phyloP scores from a whole-genome alignment of 345 rosid species.

The Viola odorata region DNA sequence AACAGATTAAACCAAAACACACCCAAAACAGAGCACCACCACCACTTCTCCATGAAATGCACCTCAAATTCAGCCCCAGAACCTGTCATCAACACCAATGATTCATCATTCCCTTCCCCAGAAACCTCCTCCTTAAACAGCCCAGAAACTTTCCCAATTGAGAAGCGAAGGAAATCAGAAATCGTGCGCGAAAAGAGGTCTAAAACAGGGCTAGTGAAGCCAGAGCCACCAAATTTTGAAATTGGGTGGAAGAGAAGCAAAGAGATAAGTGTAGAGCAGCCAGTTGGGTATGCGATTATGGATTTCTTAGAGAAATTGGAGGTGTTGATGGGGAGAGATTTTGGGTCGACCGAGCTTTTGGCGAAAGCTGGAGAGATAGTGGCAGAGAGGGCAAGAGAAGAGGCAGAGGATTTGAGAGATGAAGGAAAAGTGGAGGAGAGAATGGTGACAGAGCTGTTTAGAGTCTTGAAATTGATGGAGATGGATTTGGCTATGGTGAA shows the following conservation, averaged over 20 bases:
- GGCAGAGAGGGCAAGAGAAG: conserved; percentile 85
- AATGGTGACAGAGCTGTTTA: conserved; percentile 77
- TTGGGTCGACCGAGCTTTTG: conserved; percentile 68
- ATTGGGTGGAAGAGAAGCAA: conserved; percentile 85
- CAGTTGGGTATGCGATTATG: conserved; percentile 71
- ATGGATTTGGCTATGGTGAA: conserved; percentile 96
- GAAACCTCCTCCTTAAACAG: conserved; percentile 38
- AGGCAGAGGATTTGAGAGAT: conserved; percentile 74
- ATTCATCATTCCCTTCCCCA: conserved; percentile 35
- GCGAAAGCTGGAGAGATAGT: conserved; percentile 80
- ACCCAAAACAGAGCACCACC: not conserved
- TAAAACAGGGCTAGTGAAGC: conserved; percentile 31
- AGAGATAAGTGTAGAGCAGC: conserved; percentile 59
- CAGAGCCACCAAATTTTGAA: conserved; percentile 73
- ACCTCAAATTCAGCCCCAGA: conserved; percentile 17
- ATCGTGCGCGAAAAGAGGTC: conserved; percentile 45
- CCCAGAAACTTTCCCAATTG: conserved; percentile 57
- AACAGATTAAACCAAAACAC: conserved; percentile 3
- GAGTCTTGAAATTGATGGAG: conserved; percentile 90
- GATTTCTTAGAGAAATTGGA: conserved; percentile 74
- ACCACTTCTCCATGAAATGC: conserved; percentile 26
- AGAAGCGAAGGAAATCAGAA: conserved; percentile 59
- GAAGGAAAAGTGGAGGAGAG: conserved; percentile 79
- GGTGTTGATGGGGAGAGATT: conserved; percentile 65
- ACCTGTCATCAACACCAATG: not conserved